Conservation (phyloP, 805 yeast species). For the Spathaspora boniae region DNA sequence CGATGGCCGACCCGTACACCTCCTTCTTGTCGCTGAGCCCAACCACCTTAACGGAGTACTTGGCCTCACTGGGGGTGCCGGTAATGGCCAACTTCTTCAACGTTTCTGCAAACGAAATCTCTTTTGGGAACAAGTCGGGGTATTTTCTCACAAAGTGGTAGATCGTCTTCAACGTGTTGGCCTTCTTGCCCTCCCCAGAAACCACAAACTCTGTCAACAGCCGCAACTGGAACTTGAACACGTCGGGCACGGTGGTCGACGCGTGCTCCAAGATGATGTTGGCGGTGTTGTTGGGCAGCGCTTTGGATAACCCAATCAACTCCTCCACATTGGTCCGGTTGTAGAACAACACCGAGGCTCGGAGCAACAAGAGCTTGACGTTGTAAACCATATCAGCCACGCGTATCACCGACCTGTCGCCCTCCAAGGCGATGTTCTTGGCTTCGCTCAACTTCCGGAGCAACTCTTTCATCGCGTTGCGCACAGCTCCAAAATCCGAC, state of each 20-base stretch:
- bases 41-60: slow-evolving; percentile 58
- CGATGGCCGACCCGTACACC: slow-evolving; percentile 34
- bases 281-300: slow-evolving; percentile 33
- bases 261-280: slow-evolving; percentile 57
- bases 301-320: slow-evolving; percentile 46
- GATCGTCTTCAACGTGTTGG: slow-evolving; percentile 47
- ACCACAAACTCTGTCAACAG: slow-evolving; percentile 42
- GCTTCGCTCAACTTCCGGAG: slow-evolving; percentile 51
- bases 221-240: slow-evolving; percentile 57
- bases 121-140: slow-evolving; percentile 46
- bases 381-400: slow-evolving; percentile 49
- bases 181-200: slow-evolving; percentile 11
- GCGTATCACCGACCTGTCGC: slow-evolving; percentile 29
- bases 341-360: slow-evolving; percentile 58
- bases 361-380: slow-evolving; percentile 55
- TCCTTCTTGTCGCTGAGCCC: slow-evolving; percentile 46
- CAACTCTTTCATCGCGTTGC: slow-evolving; percentile 62
- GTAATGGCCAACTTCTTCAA: slow-evolving; percentile 44
- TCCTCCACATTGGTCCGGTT: slow-evolving; percentile 63
- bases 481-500: slow-evolving; percentile 57
- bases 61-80: slow-evolving; percentile 62
- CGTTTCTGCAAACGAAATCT: slow-evolving; percentile 40
- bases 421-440: slow-evolving; percentile 40
- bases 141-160: slow-evolving; percentile 54
- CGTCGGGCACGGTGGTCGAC: slow-evolving; percentile 58